These are phyloP conservation scores for Phytophthora foliorum DNA, from an alignment of 352 stramenopile genomes.

Conservation along the genomic window DNA sequence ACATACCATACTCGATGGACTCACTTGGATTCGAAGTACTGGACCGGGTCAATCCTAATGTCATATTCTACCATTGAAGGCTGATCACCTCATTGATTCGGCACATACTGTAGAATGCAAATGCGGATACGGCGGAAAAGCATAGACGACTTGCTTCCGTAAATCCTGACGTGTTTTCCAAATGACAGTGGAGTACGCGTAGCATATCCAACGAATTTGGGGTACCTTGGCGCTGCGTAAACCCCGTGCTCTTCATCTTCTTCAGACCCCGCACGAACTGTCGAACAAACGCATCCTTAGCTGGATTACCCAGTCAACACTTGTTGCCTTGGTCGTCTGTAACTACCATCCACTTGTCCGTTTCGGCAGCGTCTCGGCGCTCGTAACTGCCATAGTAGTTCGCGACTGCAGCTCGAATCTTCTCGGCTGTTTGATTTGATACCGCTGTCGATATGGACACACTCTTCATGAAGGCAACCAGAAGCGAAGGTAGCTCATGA, in stretches of 20 bases:
- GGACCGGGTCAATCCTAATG: slow-evolving; percentile 1
- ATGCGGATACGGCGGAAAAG: slow-evolving; percentile 7
- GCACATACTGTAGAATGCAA: slow-evolving; percentile 24
- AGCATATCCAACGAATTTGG: slow-evolving; percentile 18
- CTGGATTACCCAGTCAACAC: neutral
- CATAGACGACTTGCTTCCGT: slow-evolving; percentile 1
- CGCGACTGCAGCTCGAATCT: slow-evolving; percentile 16
- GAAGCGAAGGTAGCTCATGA: slow-evolving; percentile 5
- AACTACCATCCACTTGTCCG: slow-evolving; percentile 16
- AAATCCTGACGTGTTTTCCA: neutral
- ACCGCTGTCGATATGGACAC: neutral
- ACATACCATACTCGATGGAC: slow-evolving; percentile 2
- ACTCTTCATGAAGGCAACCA: slow-evolving; percentile 20
- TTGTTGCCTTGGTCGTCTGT: slow-evolving; percentile 8
- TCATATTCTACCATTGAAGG: slow-evolving; percentile 12
- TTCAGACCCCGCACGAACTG: slow-evolving; percentile 9
- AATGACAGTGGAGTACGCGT: neutral
- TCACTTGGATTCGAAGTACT: neutral
- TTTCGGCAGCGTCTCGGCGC: neutral
- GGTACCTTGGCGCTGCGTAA: slow-evolving; percentile 13
- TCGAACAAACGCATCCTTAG: slow-evolving; percentile 5
- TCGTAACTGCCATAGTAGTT: slow-evolving; percentile 15
- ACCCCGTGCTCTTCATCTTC: slow-evolving; percentile 4
- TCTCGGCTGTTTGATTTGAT: slow-evolving; percentile 14
- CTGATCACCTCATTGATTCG: slow-evolving; percentile 19